These are phyloP conservation scores for Ustulina deusta DNA, from an alignment of 2,329 filamentous ascomycete species.

Conservation along the genomic window DNA sequence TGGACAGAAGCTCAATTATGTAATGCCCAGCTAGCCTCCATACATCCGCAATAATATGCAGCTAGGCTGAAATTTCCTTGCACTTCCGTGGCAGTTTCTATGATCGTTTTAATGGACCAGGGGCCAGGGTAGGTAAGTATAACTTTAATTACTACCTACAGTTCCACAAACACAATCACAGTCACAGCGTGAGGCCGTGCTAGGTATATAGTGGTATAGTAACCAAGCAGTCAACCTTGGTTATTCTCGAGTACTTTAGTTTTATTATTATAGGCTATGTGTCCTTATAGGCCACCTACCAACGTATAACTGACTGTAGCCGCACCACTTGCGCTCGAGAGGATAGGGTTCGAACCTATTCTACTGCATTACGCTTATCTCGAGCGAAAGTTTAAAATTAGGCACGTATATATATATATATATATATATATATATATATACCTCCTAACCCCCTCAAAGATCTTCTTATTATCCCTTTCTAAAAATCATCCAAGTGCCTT, in stretches of 20 bases:
- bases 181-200: conserved; percentile 2
- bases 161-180: conserved; percentile 4
- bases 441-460: conserved; percentile 25
- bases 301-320: conserved; percentile 4
- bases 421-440: no score
- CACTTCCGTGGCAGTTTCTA: no score
- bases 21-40: conserved; percentile 4
- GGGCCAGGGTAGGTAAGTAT: neutral
- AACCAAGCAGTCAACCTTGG: conserved; percentile 5
- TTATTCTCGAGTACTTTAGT: conserved; percentile 1
- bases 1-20: conserved; percentile 1
- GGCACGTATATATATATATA: conserved; percentile 24
- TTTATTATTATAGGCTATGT: conserved; percentile 5
- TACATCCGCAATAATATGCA: conserved; percentile 3
- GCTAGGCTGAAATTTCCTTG: neutral
- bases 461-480: conserved; percentile 22
- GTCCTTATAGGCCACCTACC: conserved; percentile 1
- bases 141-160: conserved; percentile 5
- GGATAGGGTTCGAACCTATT: neutral
- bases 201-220: conserved; percentile 3
- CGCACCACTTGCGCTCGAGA: conserved; percentile 7
- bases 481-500: conserved; percentile 6
- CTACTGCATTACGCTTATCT: conserved; percentile 27
- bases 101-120: no score
- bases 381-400: conserved; percentile 24